These are phyloP conservation scores for Plasmodium malariae DNA, from an alignment of 169 alveolate genomes.

Conservation along the genomic window DNA sequence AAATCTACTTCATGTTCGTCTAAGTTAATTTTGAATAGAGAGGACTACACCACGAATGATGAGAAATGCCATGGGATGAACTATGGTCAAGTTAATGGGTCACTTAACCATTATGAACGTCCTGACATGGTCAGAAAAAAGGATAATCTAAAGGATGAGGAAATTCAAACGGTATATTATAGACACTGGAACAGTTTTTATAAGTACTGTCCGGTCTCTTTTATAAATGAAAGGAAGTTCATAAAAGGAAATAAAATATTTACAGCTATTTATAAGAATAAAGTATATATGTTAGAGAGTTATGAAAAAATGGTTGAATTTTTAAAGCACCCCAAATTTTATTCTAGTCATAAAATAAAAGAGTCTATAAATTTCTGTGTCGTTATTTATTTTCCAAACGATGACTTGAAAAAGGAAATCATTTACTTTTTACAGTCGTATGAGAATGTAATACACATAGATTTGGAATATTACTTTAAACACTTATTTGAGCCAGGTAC, in stretches of 20 bases:
- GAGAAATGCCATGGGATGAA: too few relatives aligned
- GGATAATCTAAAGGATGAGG: too few relatives aligned
- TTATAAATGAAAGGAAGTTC: slow-evolving; percentile 42
- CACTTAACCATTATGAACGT: too few relatives aligned
- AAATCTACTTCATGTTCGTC: neutral
- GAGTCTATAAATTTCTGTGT: slow-evolving; percentile 19
- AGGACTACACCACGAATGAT: neutral
- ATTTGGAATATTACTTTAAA: slow-evolving; percentile 30
- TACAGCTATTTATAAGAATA: slow-evolving; percentile 33
- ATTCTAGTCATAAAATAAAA: slow-evolving; percentile 52
- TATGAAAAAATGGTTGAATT: slow-evolving; percentile 44
- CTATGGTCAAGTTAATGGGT: too few relatives aligned
- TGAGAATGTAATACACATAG: slow-evolving; percentile 46
- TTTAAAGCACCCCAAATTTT: slow-evolving; percentile 50
- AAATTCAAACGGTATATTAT: too few relatives aligned
- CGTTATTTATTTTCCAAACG: slow-evolving; percentile 53
- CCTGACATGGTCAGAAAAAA: too few relatives aligned
- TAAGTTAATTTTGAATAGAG: neutral
- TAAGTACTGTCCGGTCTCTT: slow-evolving; percentile 67
- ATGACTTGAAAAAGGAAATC: slow-evolving; percentile 24
- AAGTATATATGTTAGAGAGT: slow-evolving; percentile 30
- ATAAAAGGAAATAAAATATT: slow-evolving; percentile 30
- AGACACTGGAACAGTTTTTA: slow-evolving; percentile 43
- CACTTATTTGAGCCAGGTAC: slow-evolving; percentile 7
- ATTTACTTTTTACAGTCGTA: neutral